Evolutionary conservation across 495 filamentous ascomycete species (phyloP).

Genomic region (Niebla homalea): DNA sequence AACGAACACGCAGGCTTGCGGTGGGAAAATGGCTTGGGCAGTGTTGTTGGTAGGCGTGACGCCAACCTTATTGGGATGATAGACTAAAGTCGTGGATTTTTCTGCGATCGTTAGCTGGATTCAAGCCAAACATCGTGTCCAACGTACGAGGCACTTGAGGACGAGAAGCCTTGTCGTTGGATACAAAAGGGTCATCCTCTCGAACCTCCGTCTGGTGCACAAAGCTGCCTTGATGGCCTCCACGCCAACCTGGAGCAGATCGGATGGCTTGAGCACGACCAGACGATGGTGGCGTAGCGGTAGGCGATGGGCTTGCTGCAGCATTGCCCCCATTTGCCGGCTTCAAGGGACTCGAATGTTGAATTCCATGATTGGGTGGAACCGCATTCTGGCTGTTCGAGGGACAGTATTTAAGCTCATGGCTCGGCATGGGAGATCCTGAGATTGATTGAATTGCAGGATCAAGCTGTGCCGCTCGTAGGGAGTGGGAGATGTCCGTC

Average conservation of each 20-base stretch:
- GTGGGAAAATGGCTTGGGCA: constrained; percentile 41
- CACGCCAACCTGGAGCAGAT: constrained; percentile 8
- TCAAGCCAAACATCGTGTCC: neutral
- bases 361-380: neutral
- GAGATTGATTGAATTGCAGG: constrained; percentile 12
- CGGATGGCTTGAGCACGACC: constrained; percentile 6
- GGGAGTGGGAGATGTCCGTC: constrained; percentile 8
- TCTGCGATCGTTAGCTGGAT: neutral
- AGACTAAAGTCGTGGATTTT: neutral
- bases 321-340: neutral
- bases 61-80: constrained; percentile 15
- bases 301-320: neutral
- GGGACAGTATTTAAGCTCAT: constrained; percentile 1
- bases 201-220: neutral
- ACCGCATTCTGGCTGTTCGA: constrained; percentile 1
- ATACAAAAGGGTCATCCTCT: constrained; percentile 13
- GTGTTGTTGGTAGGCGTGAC: constrained; percentile 28
- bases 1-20: constrained; percentile 47
- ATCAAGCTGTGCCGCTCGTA: constrained; percentile 10
- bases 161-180: neutral
- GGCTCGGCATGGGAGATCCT: constrained; percentile 11
- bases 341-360: constrained; percentile 6
- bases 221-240: neutral
- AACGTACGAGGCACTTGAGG: constrained; percentile 2
- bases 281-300: constrained; percentile 1